phyloP scores from a whole-genome alignment of 495 filamentous ascomycete species.

The Aspergillus wentii region DNA sequence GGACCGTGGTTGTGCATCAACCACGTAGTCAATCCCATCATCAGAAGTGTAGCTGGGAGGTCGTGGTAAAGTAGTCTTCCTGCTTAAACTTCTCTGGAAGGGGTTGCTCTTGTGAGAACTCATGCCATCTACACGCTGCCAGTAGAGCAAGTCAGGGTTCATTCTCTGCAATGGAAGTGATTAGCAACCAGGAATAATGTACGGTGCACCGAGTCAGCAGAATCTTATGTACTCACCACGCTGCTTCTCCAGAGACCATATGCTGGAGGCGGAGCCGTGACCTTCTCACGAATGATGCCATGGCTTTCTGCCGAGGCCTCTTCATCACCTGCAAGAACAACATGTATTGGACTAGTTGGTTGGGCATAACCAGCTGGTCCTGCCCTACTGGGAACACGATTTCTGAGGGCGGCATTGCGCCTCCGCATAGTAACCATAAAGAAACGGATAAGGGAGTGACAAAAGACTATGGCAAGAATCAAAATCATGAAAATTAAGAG shows the following conservation, averaged over 20 bases:
- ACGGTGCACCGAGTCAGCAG: background rate
- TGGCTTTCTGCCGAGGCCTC: conserved; percentile 38
- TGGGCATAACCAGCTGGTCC: conserved; percentile 55
- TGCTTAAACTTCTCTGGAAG: conserved; percentile 13
- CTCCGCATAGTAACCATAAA: conserved; percentile 54
- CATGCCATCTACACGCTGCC: conserved; percentile 55
- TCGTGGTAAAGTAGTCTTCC: conserved; percentile 28
- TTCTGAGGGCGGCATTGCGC: conserved; percentile 16
- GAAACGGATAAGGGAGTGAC: conserved; percentile 68
- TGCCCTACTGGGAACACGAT: conserved; percentile 24
- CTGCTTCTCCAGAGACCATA: conserved; percentile 82
- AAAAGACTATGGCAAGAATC: conserved; percentile 70
- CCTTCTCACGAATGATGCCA: conserved; percentile 29
- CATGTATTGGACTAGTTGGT: conserved; percentile 56
- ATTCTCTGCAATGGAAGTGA: conserved; percentile 48
- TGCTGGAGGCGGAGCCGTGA: conserved; percentile 64
- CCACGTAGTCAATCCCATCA: conserved; percentile 64
- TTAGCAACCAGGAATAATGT: conserved; percentile 1
- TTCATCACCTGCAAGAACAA: conserved; percentile 58
- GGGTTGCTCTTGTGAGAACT: conserved; percentile 5
- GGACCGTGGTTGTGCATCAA: conserved; percentile 55
- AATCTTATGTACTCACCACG: conserved; percentile 55
- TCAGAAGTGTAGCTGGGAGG: conserved; percentile 71
- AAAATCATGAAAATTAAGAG: conserved; percentile 73
- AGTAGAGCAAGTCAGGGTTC: conserved; percentile 75